Evolutionary conservation across 306 rosid genomes (phyloP).

Genomic region (Spatholobus suberectus): DNA sequence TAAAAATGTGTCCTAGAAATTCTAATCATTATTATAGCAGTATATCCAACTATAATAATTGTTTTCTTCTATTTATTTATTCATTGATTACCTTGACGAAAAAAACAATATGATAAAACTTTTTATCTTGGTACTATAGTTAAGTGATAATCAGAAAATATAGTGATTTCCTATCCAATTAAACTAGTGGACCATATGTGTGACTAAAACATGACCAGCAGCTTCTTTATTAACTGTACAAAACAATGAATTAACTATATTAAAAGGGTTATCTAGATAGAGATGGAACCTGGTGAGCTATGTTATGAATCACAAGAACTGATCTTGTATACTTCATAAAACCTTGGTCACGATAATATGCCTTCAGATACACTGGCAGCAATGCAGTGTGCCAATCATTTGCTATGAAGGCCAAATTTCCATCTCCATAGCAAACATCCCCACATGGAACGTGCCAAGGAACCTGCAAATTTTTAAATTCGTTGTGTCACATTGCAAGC

Average conservation of each 20-base stretch:
- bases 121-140: too few relatives aligned
- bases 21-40: too few relatives aligned
- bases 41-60: too few relatives aligned
- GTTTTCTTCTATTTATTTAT: too few relatives aligned
- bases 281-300: slow-evolving; percentile 82
- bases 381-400: slow-evolving; percentile 94
- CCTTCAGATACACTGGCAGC: slow-evolving; percentile 85
- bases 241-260: neutral
- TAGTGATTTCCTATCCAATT: neutral
- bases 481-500: neutral
- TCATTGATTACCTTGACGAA: too few relatives aligned
- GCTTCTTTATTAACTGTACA: slow-evolving; percentile 18
- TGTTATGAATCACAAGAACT: slow-evolving; percentile 89
- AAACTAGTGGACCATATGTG: neutral
- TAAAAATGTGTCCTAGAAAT: too few relatives aligned
- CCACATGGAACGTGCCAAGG: slow-evolving; percentile 95
- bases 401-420: slow-evolving; percentile 85
- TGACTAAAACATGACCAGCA: neutral
- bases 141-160: neutral
- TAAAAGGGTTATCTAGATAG: slow-evolving; percentile 8
- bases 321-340: slow-evolving; percentile 77
- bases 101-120: too few relatives aligned
- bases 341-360: slow-evolving; percentile 75
- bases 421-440: slow-evolving; percentile 90
- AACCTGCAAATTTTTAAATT: slow-evolving; percentile 59